Evolutionary conservation across 192 early-diverging fungal species (phyloP).

Genomic region (Mortierella antarctica): DNA sequence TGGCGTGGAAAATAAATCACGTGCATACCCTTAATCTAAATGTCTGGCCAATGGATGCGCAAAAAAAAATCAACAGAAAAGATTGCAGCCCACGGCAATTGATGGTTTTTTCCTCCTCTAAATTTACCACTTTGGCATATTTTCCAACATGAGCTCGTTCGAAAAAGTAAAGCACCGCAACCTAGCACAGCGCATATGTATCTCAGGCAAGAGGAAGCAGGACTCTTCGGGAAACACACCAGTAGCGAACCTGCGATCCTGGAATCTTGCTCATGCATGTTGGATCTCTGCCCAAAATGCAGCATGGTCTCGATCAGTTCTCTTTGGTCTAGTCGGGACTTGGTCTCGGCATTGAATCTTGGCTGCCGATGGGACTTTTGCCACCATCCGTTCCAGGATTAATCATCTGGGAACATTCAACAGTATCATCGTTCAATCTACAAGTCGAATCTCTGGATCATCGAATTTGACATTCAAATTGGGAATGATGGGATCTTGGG

Average conservation of each 20-base stretch:
- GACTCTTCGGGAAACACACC: conserved; percentile 8
- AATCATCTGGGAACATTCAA: not conserved
- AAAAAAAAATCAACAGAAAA: conserved; percentile 30
- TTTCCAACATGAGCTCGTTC: conserved; percentile 55
- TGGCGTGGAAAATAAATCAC: not conserved
- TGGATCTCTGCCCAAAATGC: not conserved
- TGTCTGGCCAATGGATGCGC: not conserved
- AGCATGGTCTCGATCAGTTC: not conserved
- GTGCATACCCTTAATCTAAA: not conserved
- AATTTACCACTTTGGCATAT: conserved; percentile 55
- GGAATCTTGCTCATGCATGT: not conserved
- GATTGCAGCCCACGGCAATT: conserved; percentile 16
- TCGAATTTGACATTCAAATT: conserved; percentile 15
- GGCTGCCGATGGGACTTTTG: not conserved
- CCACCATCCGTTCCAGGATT: conserved; percentile 15
- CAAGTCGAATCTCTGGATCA: conserved; percentile 29
- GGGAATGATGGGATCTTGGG: not conserved
- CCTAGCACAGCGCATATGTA: not conserved
- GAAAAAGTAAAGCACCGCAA: conserved; percentile 48
- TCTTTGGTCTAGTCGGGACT: not conserved
- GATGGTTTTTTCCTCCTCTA: conserved; percentile 54
- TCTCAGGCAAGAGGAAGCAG: not conserved
- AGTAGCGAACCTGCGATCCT: not conserved
- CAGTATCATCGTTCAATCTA: not conserved
- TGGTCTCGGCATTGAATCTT: not conserved